Conservation (phyloP, 805 yeast genomes). For the Yamadazyma kitorensis region DNA sequence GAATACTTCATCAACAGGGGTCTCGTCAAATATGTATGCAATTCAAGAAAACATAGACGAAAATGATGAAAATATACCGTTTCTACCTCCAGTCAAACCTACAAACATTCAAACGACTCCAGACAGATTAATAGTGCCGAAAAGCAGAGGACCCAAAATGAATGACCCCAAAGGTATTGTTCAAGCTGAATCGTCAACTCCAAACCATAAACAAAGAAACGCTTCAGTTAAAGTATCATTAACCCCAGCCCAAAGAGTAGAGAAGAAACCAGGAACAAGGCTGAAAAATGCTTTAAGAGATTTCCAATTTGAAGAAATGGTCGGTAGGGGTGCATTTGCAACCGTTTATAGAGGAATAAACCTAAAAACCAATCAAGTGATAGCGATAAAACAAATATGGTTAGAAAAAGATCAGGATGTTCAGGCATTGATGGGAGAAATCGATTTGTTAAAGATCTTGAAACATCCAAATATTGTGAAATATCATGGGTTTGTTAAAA, state of each 20-base stretch:
- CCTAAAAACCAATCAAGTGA: constrained; percentile 58
- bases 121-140: constrained; percentile 6
- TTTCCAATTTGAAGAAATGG: constrained; percentile 54
- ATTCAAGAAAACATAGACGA: constrained; percentile 9
- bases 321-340: constrained; percentile 93
- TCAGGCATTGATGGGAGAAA: constrained; percentile 59
- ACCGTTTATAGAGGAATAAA: constrained; percentile 77
- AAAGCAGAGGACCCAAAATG: constrained; percentile 2
- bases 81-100: constrained; percentile 2
- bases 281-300: constrained; percentile 43
- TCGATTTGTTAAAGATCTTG: constrained; percentile 59
- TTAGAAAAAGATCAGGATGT: constrained; percentile 49
- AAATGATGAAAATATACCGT: constrained; percentile 11
- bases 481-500: constrained; percentile 64
- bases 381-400: constrained; percentile 79
- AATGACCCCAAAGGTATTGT: not conserved
- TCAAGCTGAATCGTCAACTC: constrained; percentile 11
- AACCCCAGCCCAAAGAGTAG: constrained; percentile 53
- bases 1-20: not conserved
- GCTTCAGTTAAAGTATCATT: constrained; percentile 38
- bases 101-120: constrained; percentile 2
- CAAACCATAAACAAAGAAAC: constrained; percentile 18
- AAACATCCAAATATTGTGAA: constrained; percentile 67
- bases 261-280: constrained; percentile 39
- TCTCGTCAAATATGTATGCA: constrained; percentile 6